Base-by-base conservation (phyloP, 768 basidiomycete species). In the Collybia sordida region DNA sequence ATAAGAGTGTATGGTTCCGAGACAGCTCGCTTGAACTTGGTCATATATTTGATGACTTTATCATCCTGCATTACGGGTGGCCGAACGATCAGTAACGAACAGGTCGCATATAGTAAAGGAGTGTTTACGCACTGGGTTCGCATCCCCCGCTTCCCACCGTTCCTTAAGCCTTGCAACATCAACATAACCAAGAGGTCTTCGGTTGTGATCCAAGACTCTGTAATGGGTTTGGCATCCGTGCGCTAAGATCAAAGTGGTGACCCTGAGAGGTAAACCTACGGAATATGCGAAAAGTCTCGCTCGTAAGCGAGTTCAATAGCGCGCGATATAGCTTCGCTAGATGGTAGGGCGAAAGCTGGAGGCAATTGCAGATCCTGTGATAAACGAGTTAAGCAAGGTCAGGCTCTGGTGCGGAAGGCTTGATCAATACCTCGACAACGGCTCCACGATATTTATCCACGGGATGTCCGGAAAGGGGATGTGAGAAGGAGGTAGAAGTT, bases 201-300 rank as follows among this genome's bases (percentile, higher is more conserved):
- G 79, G 23, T 79, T 73, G 47, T 73, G 75, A 59, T 88, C 85
- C 23, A 97, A 75, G 0, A 96, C 88, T 2, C 93, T 96, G 41
- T 17, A 36, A 31, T 25, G 35, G 45, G 27, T 47, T 23, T 34
- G 17, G 14, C 31, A 39, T 47, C 36, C 35, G 41, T 49, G 5
- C 41, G 24, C 4, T 28, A 14, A 36, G 42, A 23, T 42, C 36
- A 36, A 25, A 34, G 6, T 9, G 8, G 25, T 5, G 19, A 14
- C 38, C 27, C 15, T 14, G 40, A 25, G 31, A 17, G 36, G 19
- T 37, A 34, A 59, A 54, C 71, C 41, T 45, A 95, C 94, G 94
- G 94, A 53, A 96, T 86, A 59, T 95, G 86, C 15, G 93, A 93
- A 69, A 95, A 97, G 64, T 97, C 94, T 27, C 93, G 83, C 56